Conservation (phyloP, 768 basidiomycete species). For the Tubosaeta sp. region DNA sequence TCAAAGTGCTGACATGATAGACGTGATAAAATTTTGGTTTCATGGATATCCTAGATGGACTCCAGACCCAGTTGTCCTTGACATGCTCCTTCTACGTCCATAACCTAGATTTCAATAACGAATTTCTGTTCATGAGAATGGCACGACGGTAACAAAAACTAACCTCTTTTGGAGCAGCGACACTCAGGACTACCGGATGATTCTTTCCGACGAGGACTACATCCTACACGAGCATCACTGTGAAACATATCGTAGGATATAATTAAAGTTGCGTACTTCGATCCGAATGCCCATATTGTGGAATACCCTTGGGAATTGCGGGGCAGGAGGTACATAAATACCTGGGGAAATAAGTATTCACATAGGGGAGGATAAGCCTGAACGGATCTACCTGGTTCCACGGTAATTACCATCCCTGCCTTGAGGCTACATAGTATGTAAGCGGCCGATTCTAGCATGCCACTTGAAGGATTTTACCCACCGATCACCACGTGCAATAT, state of each 20-base stretch:
- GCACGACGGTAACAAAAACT: constrained; percentile 2
- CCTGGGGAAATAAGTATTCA: constrained; percentile 38
- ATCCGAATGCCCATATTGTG: constrained; percentile 92
- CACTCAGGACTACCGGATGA: constrained; percentile 59
- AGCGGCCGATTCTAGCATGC: background rate
- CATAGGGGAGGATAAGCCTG: background rate
- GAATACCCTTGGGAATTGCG: constrained; percentile 80
- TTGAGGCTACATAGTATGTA: constrained; percentile 46
- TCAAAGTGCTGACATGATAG: background rate
- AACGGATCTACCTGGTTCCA: constrained; percentile 68
- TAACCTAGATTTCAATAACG: constrained; percentile 39
- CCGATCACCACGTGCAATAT: constrained; percentile 53
- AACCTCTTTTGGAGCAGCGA: constrained; percentile 81
- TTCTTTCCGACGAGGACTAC: constrained; percentile 67
- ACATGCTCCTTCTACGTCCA: constrained; percentile 77
- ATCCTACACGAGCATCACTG: constrained; percentile 40
- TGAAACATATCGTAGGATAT: background rate
- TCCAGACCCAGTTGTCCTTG: constrained; percentile 66
- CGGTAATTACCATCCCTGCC: constrained; percentile 86
- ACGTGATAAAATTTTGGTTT: background rate
- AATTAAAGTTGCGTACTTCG: constrained; percentile 47
- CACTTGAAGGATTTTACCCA: constrained; percentile 28
- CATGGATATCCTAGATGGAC: constrained; percentile 35
- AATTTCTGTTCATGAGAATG: constrained; percentile 3
- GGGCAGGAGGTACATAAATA: constrained; percentile 80